Evolutionary conservation across 1,284 basidiomycete species (phyloP).

Genomic region (Naganishia cerealis): DNA sequence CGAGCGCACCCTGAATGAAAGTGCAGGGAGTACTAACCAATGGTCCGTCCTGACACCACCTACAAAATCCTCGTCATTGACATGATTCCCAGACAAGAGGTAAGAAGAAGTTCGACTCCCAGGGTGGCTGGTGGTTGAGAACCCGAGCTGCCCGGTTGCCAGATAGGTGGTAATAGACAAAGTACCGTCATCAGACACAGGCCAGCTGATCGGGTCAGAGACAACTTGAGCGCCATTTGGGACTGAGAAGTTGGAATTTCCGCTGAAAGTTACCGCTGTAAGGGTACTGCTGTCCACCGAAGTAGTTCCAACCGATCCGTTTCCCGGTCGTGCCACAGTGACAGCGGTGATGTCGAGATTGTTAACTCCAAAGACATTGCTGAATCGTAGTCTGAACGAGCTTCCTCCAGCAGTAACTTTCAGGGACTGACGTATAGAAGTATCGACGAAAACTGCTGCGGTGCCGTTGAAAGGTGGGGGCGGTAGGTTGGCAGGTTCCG

Average conservation of each 20-base stretch:
- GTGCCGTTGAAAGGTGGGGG: constrained; percentile 29
- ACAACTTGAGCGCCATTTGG: constrained; percentile 58
- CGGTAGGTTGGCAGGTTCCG: constrained; percentile 28
- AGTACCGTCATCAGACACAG: constrained; percentile 6
- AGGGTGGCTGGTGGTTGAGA: constrained; percentile 58
- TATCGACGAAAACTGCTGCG: constrained; percentile 53
- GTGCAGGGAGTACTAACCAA: background rate
- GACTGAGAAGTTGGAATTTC: constrained; percentile 53
- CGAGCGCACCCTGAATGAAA: background rate
- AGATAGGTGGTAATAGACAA: constrained; percentile 49
- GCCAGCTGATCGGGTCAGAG: constrained; percentile 53
- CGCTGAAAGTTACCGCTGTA: constrained; percentile 42
- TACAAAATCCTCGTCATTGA: constrained; percentile 35
- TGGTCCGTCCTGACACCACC: constrained; percentile 18
- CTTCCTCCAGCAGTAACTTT: constrained; percentile 55
- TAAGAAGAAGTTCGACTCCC: constrained; percentile 59
- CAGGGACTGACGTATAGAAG: constrained; percentile 60
- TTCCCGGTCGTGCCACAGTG: constrained; percentile 55
- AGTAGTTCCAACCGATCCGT: constrained; percentile 50
- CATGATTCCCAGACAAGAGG: constrained; percentile 56
- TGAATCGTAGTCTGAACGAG: constrained; percentile 57
- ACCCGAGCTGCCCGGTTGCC: constrained; percentile 54
- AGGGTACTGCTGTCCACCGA: constrained; percentile 10
- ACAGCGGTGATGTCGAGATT: constrained; percentile 57
- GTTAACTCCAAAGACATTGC: constrained; percentile 58